Conservation (phyloP, 1,284 basidiomycete genomes). For the Megacollybia platyphylla region DNA sequence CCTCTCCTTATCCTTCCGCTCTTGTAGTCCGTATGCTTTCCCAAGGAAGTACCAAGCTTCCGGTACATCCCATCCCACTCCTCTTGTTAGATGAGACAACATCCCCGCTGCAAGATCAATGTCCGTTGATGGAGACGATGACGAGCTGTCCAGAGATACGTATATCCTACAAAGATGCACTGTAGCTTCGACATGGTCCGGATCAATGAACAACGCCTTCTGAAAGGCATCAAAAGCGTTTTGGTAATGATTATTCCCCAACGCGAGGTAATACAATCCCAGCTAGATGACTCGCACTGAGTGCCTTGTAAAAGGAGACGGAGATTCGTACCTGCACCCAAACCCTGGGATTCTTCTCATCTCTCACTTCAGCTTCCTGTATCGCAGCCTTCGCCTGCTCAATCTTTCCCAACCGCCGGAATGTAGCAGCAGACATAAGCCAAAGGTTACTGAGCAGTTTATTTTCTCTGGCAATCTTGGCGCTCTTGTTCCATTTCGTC, state of each 20-base stretch:
- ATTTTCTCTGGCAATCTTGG: conserved; percentile 47
- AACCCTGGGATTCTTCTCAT: conserved; percentile 78
- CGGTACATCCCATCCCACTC: conserved; percentile 75
- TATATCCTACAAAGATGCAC: conserved; percentile 70
- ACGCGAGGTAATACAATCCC: conserved; percentile 60
- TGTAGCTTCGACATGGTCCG: conserved; percentile 65
- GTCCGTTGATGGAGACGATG: conserved; percentile 18
- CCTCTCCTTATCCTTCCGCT: conserved; percentile 53
- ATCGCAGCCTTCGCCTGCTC: conserved; percentile 87
- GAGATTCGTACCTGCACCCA: conserved; percentile 75
- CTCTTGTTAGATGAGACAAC: conserved; percentile 45
- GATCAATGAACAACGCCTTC: conserved; percentile 71
- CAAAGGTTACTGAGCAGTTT: conserved; percentile 78
- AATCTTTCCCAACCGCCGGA: conserved; percentile 79
- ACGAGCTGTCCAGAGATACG: conserved; percentile 27
- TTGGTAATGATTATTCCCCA: conserved; percentile 30
- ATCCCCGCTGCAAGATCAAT: conserved; percentile 67
- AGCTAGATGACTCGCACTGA: conserved; percentile 31
- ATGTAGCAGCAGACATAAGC: conserved; percentile 91
- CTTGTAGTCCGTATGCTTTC: conserved; percentile 67
- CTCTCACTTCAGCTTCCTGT: conserved; percentile 87
- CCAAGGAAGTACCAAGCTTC: conserved; percentile 90
- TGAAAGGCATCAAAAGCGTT: conserved; percentile 67
- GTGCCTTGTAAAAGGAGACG: conserved; percentile 1
- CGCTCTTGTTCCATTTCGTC: conserved; percentile 21